phyloP scores from a whole-genome alignment of 345 rosid species.

The Streptanthus diversifolius region DNA sequence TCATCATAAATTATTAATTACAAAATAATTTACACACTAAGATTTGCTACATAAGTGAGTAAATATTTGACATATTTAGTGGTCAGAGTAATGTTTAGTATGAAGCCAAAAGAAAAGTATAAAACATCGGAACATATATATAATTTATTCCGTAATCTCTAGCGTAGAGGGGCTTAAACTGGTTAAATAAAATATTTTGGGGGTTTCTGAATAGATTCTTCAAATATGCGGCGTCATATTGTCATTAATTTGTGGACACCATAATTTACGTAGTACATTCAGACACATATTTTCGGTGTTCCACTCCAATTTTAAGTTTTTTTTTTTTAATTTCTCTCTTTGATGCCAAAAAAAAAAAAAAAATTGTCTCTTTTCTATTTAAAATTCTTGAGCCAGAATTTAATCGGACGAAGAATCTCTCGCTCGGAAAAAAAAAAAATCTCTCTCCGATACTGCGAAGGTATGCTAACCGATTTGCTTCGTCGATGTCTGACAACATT shows the following conservation, averaged over 20 bases:
- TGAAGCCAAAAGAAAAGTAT: not conserved
- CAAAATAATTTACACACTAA: too few relatives aligned
- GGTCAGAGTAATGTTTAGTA: not conserved
- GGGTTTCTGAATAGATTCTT: not conserved
- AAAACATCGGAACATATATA: not conserved
- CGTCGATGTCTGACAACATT: not conserved
- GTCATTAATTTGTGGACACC: constrained; percentile 48
- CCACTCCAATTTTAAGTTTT: not conserved
- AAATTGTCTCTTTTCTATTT: constrained; percentile 26
- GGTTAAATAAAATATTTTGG: not conserved
- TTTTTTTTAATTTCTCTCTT: too few relatives aligned
- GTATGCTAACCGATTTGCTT: not conserved
- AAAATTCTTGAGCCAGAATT: constrained; percentile 15
- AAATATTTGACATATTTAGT: not conserved
- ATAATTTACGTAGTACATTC: constrained; percentile 32
- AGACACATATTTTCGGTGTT: constrained; percentile 25
- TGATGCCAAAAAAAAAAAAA: too few relatives aligned
- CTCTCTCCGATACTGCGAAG: constrained; percentile 16
- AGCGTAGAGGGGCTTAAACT: not conserved
- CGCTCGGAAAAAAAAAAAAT: not conserved
- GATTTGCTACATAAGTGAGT: not conserved
- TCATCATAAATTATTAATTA: not conserved
- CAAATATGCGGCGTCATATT: not conserved
- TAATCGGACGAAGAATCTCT: constrained; percentile 28
- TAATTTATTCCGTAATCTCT: not conserved